Base-by-base conservation (phyloP, 805 yeast species). In the Yamadazyma phyllophila region DNA sequence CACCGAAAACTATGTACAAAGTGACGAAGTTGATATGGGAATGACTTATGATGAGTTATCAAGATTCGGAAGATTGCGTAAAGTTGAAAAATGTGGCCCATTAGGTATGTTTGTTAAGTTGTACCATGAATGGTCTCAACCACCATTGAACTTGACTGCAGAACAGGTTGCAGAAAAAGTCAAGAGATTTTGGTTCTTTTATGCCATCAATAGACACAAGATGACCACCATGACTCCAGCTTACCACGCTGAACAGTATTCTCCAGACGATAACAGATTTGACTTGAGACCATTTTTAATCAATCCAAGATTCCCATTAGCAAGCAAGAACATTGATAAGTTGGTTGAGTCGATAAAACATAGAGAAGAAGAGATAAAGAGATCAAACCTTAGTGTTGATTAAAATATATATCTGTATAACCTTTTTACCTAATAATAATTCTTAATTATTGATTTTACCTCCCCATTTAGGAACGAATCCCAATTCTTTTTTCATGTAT, bases 1-100 rank as follows among this genome's bases (percentile, higher is more conserved):
- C 44, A 94, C 99, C 0, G 83, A 85, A 52, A 76, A 81, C 46
- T 92, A 94, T 57, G 95, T 92, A 12, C 99, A 94, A 65, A 86
- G 96, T 27, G 99, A 94, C 64, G 99, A 94, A 65, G 82, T 80
- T 11, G 99, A 94, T 61, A 94, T 94, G 99, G 99, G 99, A 1
- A 86, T 95, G 85, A 87, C 97, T 0, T 94, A 94, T 59, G 96
- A 91, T 53, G 99, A 94, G 61, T 76, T 94, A 48, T 85, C 96
- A 29, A 74, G 86, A 6, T 91, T 94, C 71, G 99, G 99, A 11
- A 77, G 86, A 48, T 75, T 94, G 50, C 79, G 99, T 53, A 94
- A 94, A 65, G 85, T 94, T 39, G 88, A 88, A 40, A 91, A 91
- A 67, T 88, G 96, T 67, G 99, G 99, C 0, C 99, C 99, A 3